Conservation (phyloP, 2,329 filamentous ascomycete species). For the Talaromyces sp. region DNA sequence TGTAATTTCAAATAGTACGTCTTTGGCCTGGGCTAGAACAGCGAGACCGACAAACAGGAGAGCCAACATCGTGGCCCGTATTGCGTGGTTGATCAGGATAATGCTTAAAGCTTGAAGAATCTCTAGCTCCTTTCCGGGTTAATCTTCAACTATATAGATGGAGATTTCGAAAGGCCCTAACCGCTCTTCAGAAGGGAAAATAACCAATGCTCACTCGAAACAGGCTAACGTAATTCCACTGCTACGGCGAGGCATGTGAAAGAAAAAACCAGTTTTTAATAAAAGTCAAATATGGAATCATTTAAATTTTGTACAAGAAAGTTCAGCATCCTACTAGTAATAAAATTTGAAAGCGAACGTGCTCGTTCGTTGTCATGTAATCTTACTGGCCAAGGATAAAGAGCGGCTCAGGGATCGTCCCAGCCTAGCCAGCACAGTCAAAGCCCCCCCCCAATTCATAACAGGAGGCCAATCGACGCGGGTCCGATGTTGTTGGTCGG, state of each 20-base stretch:
- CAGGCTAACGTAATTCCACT: neutral
- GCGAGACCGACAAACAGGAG: neutral
- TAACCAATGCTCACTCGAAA: neutral
- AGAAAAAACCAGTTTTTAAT: neutral
- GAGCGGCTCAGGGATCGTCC: neutral
- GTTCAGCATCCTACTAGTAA: neutral
- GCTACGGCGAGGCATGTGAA: neutral
- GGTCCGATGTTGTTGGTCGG: neutral
- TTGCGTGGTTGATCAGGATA: neutral
- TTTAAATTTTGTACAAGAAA: neutral
- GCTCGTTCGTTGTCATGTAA: neutral
- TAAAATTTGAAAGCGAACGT: neutral
- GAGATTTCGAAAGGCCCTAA: neutral
- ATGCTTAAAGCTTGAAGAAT: neutral
- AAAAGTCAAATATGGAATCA: neutral
- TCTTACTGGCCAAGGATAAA: neutral
- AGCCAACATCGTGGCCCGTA: neutral
- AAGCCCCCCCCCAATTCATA: neutral
- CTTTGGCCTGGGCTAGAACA: neutral
- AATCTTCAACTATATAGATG: neutral
- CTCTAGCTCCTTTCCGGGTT: neutral
- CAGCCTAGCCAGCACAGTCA: neutral
- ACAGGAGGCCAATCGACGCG: neutral
- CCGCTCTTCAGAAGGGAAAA: neutral
- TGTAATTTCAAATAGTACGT: slow-evolving; percentile 14